Conservation (phyloP, 148 eudicot genomes). For the Vaccinium vitisidaea region DNA sequence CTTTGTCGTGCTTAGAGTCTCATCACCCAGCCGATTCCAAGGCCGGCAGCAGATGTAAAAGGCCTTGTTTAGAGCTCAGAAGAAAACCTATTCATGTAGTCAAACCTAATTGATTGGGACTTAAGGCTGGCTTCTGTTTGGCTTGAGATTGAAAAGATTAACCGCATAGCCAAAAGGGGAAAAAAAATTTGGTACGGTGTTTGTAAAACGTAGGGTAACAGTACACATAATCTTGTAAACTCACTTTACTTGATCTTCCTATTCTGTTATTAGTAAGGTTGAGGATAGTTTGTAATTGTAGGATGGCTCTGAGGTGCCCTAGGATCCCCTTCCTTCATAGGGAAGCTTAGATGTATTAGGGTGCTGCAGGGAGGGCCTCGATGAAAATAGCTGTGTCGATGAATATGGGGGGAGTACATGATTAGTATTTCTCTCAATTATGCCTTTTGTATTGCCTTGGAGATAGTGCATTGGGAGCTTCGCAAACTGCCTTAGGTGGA, state of each 20-base stretch:
- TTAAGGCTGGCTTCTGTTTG: neutral
- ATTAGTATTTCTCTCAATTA: neutral
- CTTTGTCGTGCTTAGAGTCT: neutral
- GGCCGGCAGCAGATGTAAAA: too few relatives aligned
- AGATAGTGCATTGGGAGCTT: neutral
- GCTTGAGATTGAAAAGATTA: neutral
- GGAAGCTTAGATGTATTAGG: slow-evolving; percentile 1
- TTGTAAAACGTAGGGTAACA: neutral
- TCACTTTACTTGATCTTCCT: neutral
- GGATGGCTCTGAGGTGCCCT: neutral
- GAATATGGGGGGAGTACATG: neutral
- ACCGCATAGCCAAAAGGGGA: neutral
- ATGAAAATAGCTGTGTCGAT: neutral
- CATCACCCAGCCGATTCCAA: neutral
- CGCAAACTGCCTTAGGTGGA: neutral
- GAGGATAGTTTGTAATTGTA: neutral
- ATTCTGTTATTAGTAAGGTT: neutral
- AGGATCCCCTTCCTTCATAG: neutral
- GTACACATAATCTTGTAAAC: neutral
- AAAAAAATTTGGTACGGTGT: neutral
- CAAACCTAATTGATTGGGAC: neutral
- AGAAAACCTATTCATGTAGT: neutral
- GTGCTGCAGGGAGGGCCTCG: neutral
- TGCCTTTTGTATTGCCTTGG: neutral
- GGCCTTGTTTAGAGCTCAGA: neutral